Evolutionary conservation across 2,329 filamentous ascomycete genomes (phyloP), one percentile per base, ranked within the genome.

Genomic region (Hirsutella minnesotensis): DNA sequence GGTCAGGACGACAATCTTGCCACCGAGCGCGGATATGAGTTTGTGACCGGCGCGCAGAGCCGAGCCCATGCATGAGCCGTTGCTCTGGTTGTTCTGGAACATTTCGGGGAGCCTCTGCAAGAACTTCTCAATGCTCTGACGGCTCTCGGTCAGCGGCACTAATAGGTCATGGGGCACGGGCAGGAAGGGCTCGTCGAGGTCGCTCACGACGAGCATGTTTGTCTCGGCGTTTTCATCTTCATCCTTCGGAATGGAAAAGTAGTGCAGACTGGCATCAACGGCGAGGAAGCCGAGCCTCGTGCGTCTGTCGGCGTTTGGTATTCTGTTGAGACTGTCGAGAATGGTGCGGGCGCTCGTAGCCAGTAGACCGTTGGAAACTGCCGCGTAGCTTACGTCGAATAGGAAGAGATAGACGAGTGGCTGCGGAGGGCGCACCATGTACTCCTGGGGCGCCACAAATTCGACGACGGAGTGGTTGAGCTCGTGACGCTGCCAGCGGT

Each of bases 371-470:
- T 82, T 94, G 15, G 87, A 88, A 15, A 95, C 85, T 27, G 90
- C 81, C 12, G 86, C 80, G 55, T 88, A 94, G 70, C 87, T 95
- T 49, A 95, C 89, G 55, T 95, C 90, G 56, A 96, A 86, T 53
- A 95, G 71, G 74, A 96, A 96, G 13, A 95, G 75, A 60, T 96
- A 96, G 33, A 95, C 90, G 33, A 96, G 72, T 33, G 92, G 92
- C 64, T 95, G 90, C 37, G 92, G 92, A 44, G 92, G 89, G 47
- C 92, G 84, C 30, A 98, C 92, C 92, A 98, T 98, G 66, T 98
- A 98, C 65, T 98, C 92, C 64, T 98, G 92, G 2, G 92, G 92
- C 12, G 92, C 92, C 51, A 98, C 86, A 58, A 95, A 98, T 59
- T 98, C 92, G 47, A 95, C 89, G 30, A 96, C 88, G n/a, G 88